Conservation (phyloP, 805 yeast genomes). For the Ogataea pilisensis region DNA sequence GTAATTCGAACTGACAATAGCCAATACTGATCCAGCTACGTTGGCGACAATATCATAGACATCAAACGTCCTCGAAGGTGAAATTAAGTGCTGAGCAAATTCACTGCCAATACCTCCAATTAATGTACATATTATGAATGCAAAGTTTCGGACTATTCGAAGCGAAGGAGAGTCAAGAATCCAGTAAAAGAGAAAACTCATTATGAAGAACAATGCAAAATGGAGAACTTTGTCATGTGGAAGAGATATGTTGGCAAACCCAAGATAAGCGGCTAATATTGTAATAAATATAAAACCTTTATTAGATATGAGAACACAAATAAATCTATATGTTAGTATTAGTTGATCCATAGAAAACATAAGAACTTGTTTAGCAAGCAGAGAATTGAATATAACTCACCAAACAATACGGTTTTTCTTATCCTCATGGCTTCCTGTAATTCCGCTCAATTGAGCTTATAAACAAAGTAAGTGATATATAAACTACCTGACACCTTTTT, state of each 20-base stretch:
- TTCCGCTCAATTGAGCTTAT: too few relatives aligned
- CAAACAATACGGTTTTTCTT: slow-evolving; percentile 6
- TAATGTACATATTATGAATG: slow-evolving; percentile 39
- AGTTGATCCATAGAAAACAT: neutral
- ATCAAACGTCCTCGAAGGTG: slow-evolving; percentile 45
- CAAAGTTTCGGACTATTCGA: slow-evolving; percentile 28
- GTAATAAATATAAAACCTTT: slow-evolving; percentile 18
- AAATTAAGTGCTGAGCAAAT: slow-evolving; percentile 38
- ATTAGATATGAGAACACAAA: neutral
- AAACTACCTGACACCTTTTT: too few relatives aligned
- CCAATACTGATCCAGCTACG: slow-evolving; percentile 24
- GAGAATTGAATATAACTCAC: slow-evolving; percentile 1
- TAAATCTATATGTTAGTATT: neutral
- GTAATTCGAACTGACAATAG: slow-evolving; percentile 19
- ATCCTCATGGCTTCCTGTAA: slow-evolving; percentile 4
- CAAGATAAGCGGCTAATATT: slow-evolving; percentile 36
- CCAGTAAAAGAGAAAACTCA: slow-evolving; percentile 46
- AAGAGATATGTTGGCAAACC: slow-evolving; percentile 45
- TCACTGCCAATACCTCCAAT: slow-evolving; percentile 48
- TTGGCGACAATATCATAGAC: slow-evolving; percentile 26
- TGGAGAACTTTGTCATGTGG: slow-evolving; percentile 47
- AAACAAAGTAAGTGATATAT: too few relatives aligned
- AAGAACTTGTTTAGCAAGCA: neutral
- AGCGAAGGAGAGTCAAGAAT: slow-evolving; percentile 36
- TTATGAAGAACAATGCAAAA: slow-evolving; percentile 39